Conservation (phyloP, 2,329 filamentous ascomycete genomes). For the Zymoseptoria passerinii region DNA sequence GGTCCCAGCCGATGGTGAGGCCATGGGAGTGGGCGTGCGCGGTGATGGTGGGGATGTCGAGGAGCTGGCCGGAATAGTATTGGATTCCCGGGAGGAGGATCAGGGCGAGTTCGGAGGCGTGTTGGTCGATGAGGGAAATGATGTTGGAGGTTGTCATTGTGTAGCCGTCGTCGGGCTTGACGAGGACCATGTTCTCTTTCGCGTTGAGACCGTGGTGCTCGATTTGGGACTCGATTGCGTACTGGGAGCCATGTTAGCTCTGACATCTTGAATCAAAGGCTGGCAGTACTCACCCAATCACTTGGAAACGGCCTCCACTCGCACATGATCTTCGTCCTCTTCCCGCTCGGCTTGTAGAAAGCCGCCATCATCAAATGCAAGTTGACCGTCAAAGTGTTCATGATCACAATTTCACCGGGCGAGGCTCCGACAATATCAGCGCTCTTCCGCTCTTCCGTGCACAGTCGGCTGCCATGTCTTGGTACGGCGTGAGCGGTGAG, state of each 20-base stretch:
- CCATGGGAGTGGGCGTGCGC: conserved; percentile 61
- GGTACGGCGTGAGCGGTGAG: conserved; percentile 62
- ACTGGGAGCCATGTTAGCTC: conserved; percentile 46
- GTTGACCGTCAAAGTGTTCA: conserved; percentile 79
- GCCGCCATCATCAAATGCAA: conserved; percentile 76
- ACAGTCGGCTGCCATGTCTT: conserved; percentile 69
- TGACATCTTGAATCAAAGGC: not conserved
- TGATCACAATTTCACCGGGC: conserved; percentile 68
- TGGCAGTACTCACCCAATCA: conserved; percentile 55
- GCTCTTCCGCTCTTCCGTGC: conserved; percentile 58
- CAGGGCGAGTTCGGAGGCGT: conserved; percentile 64
- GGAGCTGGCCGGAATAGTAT: conserved; percentile 82
- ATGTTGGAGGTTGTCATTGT: conserved; percentile 64
- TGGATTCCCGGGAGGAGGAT: conserved; percentile 79
- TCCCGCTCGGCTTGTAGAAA: conserved; percentile 64
- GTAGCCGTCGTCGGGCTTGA: conserved; percentile 52
- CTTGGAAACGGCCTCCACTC: conserved; percentile 86
- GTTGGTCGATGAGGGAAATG: conserved; percentile 61
- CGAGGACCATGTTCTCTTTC: conserved; percentile 60
- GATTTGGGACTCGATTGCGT: conserved; percentile 75
- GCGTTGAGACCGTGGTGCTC: conserved; percentile 61
- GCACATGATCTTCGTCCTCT: conserved; percentile 69
- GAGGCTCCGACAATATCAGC: conserved; percentile 66
- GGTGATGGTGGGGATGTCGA: conserved; percentile 76
- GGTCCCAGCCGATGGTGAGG: conserved; percentile 75